Evolutionary conservation across 2,329 filamentous ascomycete genomes (phyloP).

Genomic region (Stromatinia cepivora): DNA sequence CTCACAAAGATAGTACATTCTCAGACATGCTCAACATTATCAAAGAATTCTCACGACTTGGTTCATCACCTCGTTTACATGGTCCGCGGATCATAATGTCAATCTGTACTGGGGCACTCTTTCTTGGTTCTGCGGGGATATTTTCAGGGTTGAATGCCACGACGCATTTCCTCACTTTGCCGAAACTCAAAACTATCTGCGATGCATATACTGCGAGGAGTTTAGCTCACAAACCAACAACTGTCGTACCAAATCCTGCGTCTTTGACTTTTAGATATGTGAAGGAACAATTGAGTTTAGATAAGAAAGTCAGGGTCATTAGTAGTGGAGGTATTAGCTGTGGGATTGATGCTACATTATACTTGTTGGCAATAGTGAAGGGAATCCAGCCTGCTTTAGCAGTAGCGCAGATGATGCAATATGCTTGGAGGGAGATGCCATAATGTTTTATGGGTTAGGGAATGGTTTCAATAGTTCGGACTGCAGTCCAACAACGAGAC

Average conservation of each 20-base stretch:
- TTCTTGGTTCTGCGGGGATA: conserved; percentile 74
- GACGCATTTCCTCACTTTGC: conserved; percentile 77
- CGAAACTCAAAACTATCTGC: conserved; percentile 71
- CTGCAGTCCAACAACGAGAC: neutral
- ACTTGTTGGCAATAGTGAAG: conserved; percentile 18
- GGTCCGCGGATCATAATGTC: conserved; percentile 68
- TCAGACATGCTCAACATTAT: conserved; percentile 70
- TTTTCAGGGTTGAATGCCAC: conserved; percentile 78
- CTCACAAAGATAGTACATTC: conserved; percentile 53
- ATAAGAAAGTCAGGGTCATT: conserved; percentile 59
- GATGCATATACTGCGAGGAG: conserved; percentile 14
- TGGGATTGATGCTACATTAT: conserved; percentile 71
- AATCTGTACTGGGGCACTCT: conserved; percentile 75
- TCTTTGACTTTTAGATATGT: conserved; percentile 21
- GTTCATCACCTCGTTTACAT: conserved; percentile 75
- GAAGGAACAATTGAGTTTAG: conserved; percentile 14
- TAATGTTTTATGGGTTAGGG: neutral
- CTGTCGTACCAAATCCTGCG: conserved; percentile 12
- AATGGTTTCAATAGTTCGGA: neutral
- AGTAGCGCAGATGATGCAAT: conserved; percentile 22
- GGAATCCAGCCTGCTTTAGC: conserved; percentile 2
- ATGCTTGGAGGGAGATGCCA: conserved; percentile 24
- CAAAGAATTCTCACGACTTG: conserved; percentile 73
- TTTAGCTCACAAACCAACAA: neutral
- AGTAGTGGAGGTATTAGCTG: conserved; percentile 77